Evolutionary conservation across 371 early-diverging fungal species (phyloP).

Genomic region (Syncephalastrum monosporum): DNA sequence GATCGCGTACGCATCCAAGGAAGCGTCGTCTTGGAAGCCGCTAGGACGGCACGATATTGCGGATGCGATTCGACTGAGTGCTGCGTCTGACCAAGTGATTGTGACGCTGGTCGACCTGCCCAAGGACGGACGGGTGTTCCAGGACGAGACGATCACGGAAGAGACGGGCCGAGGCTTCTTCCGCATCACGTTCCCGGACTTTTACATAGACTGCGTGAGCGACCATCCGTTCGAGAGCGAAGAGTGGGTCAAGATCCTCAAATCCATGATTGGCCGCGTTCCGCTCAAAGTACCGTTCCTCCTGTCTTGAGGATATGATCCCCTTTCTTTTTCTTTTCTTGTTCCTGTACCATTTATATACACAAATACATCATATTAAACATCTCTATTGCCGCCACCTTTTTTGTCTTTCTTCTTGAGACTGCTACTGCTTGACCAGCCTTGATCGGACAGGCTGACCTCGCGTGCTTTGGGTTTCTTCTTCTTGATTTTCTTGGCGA

Average conservation of each 20-base stretch:
- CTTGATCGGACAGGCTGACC: constrained; percentile 4
- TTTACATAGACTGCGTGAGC: constrained; percentile 40
- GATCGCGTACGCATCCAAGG: constrained; percentile 39
- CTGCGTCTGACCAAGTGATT: constrained; percentile 41
- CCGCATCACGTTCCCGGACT: constrained; percentile 35
- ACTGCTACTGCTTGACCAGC: no score
- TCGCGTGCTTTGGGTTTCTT: constrained; percentile 33
- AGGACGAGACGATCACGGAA: constrained; percentile 23
- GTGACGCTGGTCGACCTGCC: constrained; percentile 34
- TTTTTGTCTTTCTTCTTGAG: constrained; percentile 3
- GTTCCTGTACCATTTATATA: constrained; percentile 1
- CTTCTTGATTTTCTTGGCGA: constrained; percentile 20
- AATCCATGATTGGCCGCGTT: constrained; percentile 46
- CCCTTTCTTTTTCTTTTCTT: not conserved
- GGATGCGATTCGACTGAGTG: constrained; percentile 36
- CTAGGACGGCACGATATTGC: constrained; percentile 36
- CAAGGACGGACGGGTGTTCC: constrained; percentile 22
- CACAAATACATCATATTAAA: constrained; percentile 7
- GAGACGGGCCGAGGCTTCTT: constrained; percentile 40
- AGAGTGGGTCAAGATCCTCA: constrained; percentile 43
- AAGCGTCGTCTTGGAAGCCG: constrained; percentile 21
- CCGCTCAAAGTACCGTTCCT: constrained; percentile 35
- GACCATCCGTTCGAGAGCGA: constrained; percentile 41
- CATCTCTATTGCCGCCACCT: not conserved
- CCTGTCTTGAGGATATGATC: not conserved